Conservation (phyloP, 2,329 filamentous ascomycete species). For the Neonectria sp. region DNA sequence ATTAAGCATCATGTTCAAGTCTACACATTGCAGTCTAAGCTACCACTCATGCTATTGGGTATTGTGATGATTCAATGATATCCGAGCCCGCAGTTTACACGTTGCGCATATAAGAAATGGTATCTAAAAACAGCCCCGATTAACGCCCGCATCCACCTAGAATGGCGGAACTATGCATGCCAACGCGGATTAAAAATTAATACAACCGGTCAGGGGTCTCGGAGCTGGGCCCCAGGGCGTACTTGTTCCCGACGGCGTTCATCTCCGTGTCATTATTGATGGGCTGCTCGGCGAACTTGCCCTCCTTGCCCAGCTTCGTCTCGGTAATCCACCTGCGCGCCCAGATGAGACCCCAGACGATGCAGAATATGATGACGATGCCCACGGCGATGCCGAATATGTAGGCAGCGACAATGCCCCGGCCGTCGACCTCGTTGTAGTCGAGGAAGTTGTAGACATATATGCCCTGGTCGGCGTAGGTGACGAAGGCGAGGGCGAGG, state of each 20-base stretch:
- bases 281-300: conserved; percentile 56
- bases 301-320: conserved; percentile 59
- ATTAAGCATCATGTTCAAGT: background rate
- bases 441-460: conserved; percentile 89
- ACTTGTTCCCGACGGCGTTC: conserved; percentile 41
- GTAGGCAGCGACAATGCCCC: conserved; percentile 72
- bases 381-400: conserved; percentile 71
- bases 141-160: conserved; percentile 18
- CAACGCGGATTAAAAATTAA: background rate
- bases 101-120: conserved; percentile 30
- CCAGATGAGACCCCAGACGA: conserved; percentile 67
- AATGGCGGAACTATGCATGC: background rate
- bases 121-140: conserved; percentile 8
- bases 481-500: conserved; percentile 81
- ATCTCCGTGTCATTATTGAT: conserved; percentile 48
- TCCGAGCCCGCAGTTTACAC: conserved; percentile 11
- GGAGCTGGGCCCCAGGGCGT: conserved; percentile 30
- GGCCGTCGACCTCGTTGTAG: conserved; percentile 64
- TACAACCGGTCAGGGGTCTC: conserved; percentile 41
- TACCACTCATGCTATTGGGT: conserved; percentile 11
- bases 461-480: conserved; percentile 76
- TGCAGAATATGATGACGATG: conserved; percentile 66
- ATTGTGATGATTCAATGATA: conserved; percentile 10
- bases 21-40: background rate
- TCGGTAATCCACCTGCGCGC: conserved; percentile 66